Percentiles rank a stretch among this genome's conserved stretches.
Conservation (phyloP, 768 basidiomycete species). For the Lactarius indigo region DNA sequence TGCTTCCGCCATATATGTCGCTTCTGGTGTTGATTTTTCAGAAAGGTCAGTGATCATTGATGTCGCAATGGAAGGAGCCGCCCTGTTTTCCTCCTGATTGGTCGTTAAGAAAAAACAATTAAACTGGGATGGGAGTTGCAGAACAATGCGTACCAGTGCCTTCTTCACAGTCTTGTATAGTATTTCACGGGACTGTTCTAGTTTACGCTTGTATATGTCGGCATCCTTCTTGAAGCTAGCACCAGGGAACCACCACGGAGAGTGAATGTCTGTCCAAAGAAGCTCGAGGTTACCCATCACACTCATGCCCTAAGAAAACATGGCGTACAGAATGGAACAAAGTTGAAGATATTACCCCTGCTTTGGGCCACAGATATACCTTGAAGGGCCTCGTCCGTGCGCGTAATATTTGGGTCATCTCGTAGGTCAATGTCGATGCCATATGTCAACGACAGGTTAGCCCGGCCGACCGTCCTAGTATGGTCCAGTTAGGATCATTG, state of each 20-base stretch:
- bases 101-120: background rate
- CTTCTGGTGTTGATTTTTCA: slow-evolving; percentile 8
- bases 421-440: slow-evolving; percentile 39
- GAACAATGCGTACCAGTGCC: slow-evolving; percentile 24
- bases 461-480: slow-evolving; percentile 31
- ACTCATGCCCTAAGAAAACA: background rate
- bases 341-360: slow-evolving; percentile 46
- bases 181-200: slow-evolving; percentile 28
- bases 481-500: background rate
- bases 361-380: slow-evolving; percentile 35
- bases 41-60: background rate
- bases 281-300: background rate
- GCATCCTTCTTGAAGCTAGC: slow-evolving; percentile 29
- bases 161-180: background rate
- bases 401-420: slow-evolving; percentile 43
- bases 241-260: slow-evolving; percentile 32
- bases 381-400: slow-evolving; percentile 39
- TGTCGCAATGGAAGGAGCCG: background rate
- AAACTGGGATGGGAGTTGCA: background rate
- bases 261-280: slow-evolving; percentile 24
- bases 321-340: slow-evolving; percentile 31
- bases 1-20: slow-evolving; percentile 5
- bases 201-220: slow-evolving; percentile 19
- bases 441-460: slow-evolving; percentile 42
- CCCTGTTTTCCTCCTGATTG: background rate